Percentiles rank a stretch among this genome's conserved stretches.
phyloP scores from a whole-genome alignment of 108 stramenopile genomes.

The Nitzschia sp. region DNA sequence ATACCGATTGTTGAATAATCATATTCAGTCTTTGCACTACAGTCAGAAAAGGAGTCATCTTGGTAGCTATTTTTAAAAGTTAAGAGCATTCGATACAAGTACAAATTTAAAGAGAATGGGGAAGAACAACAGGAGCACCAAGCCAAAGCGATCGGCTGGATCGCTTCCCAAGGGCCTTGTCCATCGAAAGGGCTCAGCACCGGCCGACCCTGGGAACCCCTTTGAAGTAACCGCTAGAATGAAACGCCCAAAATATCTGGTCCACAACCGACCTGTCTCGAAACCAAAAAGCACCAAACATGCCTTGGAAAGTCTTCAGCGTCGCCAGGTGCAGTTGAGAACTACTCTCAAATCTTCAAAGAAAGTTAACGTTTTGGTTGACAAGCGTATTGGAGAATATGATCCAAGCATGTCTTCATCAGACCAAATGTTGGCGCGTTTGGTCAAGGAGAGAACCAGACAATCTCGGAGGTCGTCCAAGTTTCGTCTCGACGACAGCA shows the following conservation, averaged over 20 bases:
- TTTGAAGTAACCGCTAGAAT: slow-evolving; percentile 69
- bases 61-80: too few species aligned
- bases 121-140: slow-evolving; percentile 53
- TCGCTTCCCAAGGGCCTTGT: slow-evolving; percentile 76
- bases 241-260: slow-evolving; percentile 56
- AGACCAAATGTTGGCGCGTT: slow-evolving; percentile 74
- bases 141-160: slow-evolving; percentile 62
- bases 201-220: slow-evolving; percentile 56
- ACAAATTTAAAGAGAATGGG: slow-evolving; percentile 1
- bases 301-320: slow-evolving; percentile 39
- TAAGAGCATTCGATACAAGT: too few species aligned
- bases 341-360: slow-evolving; percentile 37
- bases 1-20: too few species aligned
- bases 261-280: slow-evolving; percentile 60
- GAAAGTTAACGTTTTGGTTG: slow-evolving; percentile 72
- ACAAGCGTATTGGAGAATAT: slow-evolving; percentile 82
- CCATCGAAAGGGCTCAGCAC: slow-evolving; percentile 21
- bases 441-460: slow-evolving; percentile 73
- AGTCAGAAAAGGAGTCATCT: too few species aligned
- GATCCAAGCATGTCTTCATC: slow-evolving; percentile 45
- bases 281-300: slow-evolving; percentile 36
- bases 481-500: slow-evolving; percentile 63
- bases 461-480: slow-evolving; percentile 56
- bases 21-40: too few species aligned
- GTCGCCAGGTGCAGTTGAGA: slow-evolving; percentile 35